A percentile compares a stretch with the other conserved stretches of the same genome.
Evolutionary conservation across 2,329 filamentous ascomycete genomes (phyloP).

Genomic region (Alternaria longipes): DNA sequence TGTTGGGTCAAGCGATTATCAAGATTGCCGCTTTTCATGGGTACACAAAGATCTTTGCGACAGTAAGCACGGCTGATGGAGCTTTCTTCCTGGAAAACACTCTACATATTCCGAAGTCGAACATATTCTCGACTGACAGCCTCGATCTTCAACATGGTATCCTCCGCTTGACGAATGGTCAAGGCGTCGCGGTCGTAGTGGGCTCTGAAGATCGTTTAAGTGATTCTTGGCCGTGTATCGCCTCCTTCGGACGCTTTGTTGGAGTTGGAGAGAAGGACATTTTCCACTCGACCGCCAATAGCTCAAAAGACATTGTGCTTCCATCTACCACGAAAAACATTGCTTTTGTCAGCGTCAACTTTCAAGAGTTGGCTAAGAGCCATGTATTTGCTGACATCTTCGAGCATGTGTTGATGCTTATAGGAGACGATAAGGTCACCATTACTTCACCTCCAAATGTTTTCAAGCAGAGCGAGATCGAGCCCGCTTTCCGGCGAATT

Average conservation of each 20-base stretch:
- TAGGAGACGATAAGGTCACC: neutral
- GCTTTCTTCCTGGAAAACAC: constrained; percentile 10
- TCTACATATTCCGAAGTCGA: constrained; percentile 25
- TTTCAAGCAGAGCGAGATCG: constrained; percentile 21
- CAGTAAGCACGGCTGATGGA: constrained; percentile 22
- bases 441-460: neutral
- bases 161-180: constrained; percentile 23
- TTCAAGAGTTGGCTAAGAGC: constrained; percentile 13
- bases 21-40: neutral
- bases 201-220: constrained; percentile 38
- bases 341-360: constrained; percentile 10
- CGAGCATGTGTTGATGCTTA: constrained; percentile 1
- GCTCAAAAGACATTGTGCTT: constrained; percentile 4
- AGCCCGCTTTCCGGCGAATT: constrained; percentile 28
- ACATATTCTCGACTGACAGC: constrained; percentile 31
- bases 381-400: constrained; percentile 5
- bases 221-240: constrained; percentile 36
- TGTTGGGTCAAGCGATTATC: constrained; percentile 8
- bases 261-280: constrained; percentile 26
- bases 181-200: constrained; percentile 48
- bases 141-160: constrained; percentile 12
- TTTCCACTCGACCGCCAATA: constrained; percentile 7
- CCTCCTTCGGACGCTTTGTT: constrained; percentile 44
- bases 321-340: constrained; percentile 9
- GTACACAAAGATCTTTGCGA: constrained; percentile 15